Evolutionary conservation across 1,284 basidiomycete genomes (phyloP).

Genomic region (Pyrrhoderma noxium): DNA sequence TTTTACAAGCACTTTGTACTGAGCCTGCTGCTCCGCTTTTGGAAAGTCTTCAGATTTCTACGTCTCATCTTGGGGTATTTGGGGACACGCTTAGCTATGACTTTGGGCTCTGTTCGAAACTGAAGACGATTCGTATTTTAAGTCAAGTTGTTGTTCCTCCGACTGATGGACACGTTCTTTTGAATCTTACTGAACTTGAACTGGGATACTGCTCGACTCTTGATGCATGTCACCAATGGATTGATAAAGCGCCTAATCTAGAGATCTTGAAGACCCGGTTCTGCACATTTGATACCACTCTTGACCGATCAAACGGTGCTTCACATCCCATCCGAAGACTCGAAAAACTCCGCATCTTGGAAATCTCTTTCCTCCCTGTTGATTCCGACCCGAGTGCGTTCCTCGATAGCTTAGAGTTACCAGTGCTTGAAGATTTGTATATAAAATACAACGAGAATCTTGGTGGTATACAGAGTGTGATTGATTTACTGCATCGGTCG

Average conservation of each 20-base stretch:
- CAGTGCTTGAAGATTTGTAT: constrained; percentile 1
- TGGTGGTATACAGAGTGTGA: background rate
- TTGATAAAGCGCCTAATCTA: constrained; percentile 11
- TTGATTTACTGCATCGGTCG: constrained; percentile 6
- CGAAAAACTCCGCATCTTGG: background rate
- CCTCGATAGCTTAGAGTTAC: constrained; percentile 7
- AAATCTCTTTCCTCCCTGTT: constrained; percentile 7
- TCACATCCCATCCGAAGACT: background rate
- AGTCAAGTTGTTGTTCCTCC: constrained; percentile 7
- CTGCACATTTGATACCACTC: background rate
- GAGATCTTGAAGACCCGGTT: constrained; percentile 8
- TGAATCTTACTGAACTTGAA: constrained; percentile 5
- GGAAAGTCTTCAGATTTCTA: constrained; percentile 7
- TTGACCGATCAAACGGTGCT: background rate
- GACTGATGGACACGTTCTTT: background rate
- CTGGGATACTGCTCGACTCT: constrained; percentile 9
- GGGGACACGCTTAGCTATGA: constrained; percentile 6
- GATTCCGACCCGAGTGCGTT: constrained; percentile 6
- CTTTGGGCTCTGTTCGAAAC: constrained; percentile 5
- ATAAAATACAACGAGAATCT: constrained; percentile 2
- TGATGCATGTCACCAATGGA: constrained; percentile 7
- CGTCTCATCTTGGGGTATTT: constrained; percentile 9
- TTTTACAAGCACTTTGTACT: constrained; percentile 6
- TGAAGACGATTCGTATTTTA: constrained; percentile 5
- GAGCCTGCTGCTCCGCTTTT: constrained; percentile 5